Evolutionary conservation across 2,329 filamentous ascomycete species (phyloP).

Genomic region (Diaporthe helianthi): DNA sequence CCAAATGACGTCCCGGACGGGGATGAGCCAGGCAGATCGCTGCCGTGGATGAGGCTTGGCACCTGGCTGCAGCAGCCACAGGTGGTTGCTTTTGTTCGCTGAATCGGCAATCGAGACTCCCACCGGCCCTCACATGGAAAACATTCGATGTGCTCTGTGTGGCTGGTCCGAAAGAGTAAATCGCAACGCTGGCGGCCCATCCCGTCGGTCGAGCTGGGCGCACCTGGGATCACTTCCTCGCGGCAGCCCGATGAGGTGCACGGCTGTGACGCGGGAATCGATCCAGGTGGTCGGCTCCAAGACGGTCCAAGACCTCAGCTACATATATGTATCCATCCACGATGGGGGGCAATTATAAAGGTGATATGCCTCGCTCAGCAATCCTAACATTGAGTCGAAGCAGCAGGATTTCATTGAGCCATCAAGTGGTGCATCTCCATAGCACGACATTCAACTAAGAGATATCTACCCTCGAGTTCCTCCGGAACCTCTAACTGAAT

Average conservation of each 20-base stretch:
- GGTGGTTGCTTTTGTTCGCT: conserved; percentile 24
- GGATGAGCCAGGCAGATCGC: conserved; percentile 9
- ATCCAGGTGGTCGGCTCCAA: not conserved
- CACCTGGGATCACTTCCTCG: not conserved
- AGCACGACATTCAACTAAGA: not conserved
- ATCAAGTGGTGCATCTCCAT: not conserved
- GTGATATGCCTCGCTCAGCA: not conserved
- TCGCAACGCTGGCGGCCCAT: conserved; percentile 11
- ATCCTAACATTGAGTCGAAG: not conserved
- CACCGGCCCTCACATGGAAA: conserved; percentile 14
- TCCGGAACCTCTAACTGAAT: not conserved
- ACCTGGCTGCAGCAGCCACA: conserved; percentile 1
- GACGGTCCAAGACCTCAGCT: too few relatives aligned
- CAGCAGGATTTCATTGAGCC: not conserved
- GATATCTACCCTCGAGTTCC: not conserved
- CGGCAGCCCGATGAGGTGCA: conserved; percentile 5
- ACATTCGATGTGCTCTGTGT: conserved; percentile 31
- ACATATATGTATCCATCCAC: too few relatives aligned
- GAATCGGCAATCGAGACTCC: conserved; percentile 23
- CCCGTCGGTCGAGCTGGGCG: conserved; percentile 6
- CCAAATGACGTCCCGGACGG: conserved; percentile 2
- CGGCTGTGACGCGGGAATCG: conserved; percentile 9
- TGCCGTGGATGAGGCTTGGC: conserved; percentile 15
- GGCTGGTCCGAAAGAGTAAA: conserved; percentile 18
- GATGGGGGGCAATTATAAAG: conserved; percentile 13